Base-by-base conservation (phyloP, 1,139 yeast genomes). In the Geotrichum australiense region DNA sequence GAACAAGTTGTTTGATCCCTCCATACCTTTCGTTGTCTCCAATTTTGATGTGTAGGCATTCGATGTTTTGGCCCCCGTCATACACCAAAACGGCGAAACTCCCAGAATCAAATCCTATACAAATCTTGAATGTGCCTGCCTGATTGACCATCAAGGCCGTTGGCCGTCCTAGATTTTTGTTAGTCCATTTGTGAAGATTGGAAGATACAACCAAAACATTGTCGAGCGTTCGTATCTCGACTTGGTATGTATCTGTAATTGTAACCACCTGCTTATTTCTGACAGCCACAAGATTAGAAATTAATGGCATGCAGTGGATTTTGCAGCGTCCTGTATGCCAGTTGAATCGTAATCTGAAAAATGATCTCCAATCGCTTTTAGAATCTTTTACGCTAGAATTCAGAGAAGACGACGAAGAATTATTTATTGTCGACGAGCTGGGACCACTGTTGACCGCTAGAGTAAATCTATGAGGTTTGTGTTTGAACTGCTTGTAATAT, bases 81-180 rank as follows among this genome's bases (percentile, higher is more conserved):
- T 41, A 20, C 3, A 43, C 39, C 10, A 38, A 37, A 14, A 44
- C 41, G 5, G 35, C 31, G 29, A 41, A 44, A 24, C 45, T 37
- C 12, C 47, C 47, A n/a, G 45, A 32, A 18, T 42, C 39, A 15
- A 44, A 44, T 2, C 47, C 47, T 10, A 44, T 30, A 16, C 40
- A 41, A 26, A 44, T 29, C 19, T 39, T 36, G 5, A 44, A 32
- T 5, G 39, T 27, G 4, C 45, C 47, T 10, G 39, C 39, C 10
- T 37, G 42, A 30, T 36, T 44, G 21, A 44, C 30, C 21, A 35
- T 32, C 8, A 44, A 18, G 14, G 39, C 41, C 2, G 47, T 34
- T 6, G 45, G 41, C 4, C 11, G 19, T 7, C 47, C 47, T 5
- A 44, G 18, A 5, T 28, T 22, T 1, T 14, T 18, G 2, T 22